These are phyloP conservation scores for Penicillium sp. DNA, from an alignment of 2,329 filamentous ascomycete genomes.

Conservation along the genomic window DNA sequence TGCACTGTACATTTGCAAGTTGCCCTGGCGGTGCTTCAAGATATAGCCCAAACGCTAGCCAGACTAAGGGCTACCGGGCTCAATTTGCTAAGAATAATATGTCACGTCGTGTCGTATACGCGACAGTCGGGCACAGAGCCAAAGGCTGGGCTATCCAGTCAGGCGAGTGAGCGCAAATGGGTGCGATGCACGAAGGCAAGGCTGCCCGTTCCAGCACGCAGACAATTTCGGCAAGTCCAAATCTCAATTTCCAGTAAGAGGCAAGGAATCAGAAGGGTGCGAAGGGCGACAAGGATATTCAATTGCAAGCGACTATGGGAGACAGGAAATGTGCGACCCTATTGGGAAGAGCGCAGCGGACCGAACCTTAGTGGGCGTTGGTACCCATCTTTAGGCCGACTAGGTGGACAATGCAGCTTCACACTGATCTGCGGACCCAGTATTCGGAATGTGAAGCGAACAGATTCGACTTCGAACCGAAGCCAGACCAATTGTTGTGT, in stretches of 20 bases:
- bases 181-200: slow-evolving; percentile 37
- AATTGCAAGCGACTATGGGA: slow-evolving; percentile 5
- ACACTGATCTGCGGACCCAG: slow-evolving; percentile 17
- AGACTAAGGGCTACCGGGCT: slow-evolving; percentile 24
- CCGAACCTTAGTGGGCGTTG: slow-evolving; percentile 30
- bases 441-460: slow-evolving; percentile 19
- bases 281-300: slow-evolving; percentile 19
- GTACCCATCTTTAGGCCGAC: slow-evolving; percentile 27
- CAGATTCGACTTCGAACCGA: slow-evolving; percentile 25
- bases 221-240: slow-evolving; percentile 31
- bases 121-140: slow-evolving; percentile 26
- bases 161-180: slow-evolving; percentile 36
- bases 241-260: slow-evolving; percentile 22
- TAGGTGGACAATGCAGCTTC: slow-evolving; percentile 12
- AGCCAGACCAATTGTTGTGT: slow-evolving; percentile 26
- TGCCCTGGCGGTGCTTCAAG: slow-evolving; percentile 31
- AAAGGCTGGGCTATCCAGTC: slow-evolving; percentile 23
- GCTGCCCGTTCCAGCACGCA: slow-evolving; percentile 31
- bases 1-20: slow-evolving; percentile 38
- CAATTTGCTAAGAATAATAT: slow-evolving; percentile 22
- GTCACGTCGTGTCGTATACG: slow-evolving; percentile 19
- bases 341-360: slow-evolving; percentile 22
- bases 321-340: slow-evolving; percentile 14
- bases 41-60: slow-evolving; percentile 35
- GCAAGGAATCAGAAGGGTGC: slow-evolving; percentile 20